Evolutionary conservation across 2,329 filamentous ascomycete genomes (phyloP), one percentile per base, ranked within the genome.

Genomic region (Pseudogymnoascus sp.): DNA sequence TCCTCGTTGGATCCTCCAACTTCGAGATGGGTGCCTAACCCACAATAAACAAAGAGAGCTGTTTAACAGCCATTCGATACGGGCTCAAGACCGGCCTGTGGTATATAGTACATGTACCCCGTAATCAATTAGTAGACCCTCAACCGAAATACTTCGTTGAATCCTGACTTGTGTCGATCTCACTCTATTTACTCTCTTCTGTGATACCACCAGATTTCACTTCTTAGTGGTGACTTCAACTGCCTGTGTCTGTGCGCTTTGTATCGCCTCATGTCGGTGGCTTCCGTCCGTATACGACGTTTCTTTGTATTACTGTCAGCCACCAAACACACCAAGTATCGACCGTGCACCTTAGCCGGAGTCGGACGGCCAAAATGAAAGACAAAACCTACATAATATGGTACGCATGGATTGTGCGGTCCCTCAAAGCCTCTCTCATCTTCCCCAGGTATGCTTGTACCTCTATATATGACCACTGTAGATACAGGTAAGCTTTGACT

Each of bases 361-460:
- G n/a, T 19, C 19, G 6, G 6, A 33, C 14, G 11, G 33, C 6
- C 8, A 24, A 43, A 22, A 38, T 26, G 3, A 43, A 43, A 43
- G 11, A 24, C 10, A 43, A 35, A 26, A 61, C 59, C 56, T 40
- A 67, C 67, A 68, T 65, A 11, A 66, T 64, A 61, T 63, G 66
- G 60, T 68, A 69, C 31, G 66, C 63, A 61, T 69, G 68, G 65
- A 61, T 65, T 7, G 35, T 66, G 59, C 33, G 31, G 59, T 68
- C 62, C 11, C 37, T 60, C 19, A 64, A 46, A 37, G 65, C 66
- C 38, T 41, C 62, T 59, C 68, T 64, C 26, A 68, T 61, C 28
- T 66, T 41, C 59, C 64, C 60, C 6, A 68, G 60, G 50, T 63
- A 33, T 19, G 61, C 61, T n/a, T 66, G 53, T 12, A 65, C 64